Evolutionary conservation across 805 yeast species (phyloP).

Genomic region (Candida germanica): DNA sequence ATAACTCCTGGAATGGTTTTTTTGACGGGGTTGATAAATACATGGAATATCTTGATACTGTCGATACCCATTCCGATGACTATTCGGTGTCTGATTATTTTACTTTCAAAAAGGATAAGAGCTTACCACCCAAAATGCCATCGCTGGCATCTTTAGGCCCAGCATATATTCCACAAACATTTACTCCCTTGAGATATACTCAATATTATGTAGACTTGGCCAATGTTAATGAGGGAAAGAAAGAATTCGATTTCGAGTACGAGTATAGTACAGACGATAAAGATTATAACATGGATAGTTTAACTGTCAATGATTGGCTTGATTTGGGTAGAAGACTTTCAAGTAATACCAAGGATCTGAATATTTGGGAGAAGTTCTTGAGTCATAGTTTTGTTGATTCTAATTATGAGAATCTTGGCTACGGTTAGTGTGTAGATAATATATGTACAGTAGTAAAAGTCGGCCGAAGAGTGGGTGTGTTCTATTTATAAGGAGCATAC

Average conservation of each 20-base stretch:
- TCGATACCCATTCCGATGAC: constrained; percentile 19
- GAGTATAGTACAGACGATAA: constrained; percentile 70
- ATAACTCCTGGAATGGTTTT: constrained; percentile 57
- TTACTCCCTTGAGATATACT: constrained; percentile 68
- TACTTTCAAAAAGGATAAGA: constrained; percentile 45
- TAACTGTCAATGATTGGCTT: constrained; percentile 64
- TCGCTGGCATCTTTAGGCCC: constrained; percentile 59
- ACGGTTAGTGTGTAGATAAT: constrained; percentile 25
- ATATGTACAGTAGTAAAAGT: no score
- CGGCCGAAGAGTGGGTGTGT: no score
- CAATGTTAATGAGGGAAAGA: constrained; percentile 41
- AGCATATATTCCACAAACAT: constrained; percentile 66
- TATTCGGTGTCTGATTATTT: constrained; percentile 8
- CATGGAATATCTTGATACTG: constrained; percentile 25
- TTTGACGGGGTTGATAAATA: constrained; percentile 45
- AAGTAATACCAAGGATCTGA: constrained; percentile 36
- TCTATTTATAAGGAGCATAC: no score
- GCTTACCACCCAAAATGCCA: constrained; percentile 64
- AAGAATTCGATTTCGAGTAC: constrained; percentile 53
- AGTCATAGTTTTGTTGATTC: constrained; percentile 61
- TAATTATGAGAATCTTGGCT: constrained; percentile 55
- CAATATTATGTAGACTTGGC: constrained; percentile 72
- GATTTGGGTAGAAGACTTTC: constrained; percentile 52
- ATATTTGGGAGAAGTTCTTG: constrained; percentile 55
- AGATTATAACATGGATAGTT: constrained; percentile 49